Evolutionary conservation across 768 basidiomycete species (phyloP).

Genomic region (Erythrobasidium yunnanense): DNA sequence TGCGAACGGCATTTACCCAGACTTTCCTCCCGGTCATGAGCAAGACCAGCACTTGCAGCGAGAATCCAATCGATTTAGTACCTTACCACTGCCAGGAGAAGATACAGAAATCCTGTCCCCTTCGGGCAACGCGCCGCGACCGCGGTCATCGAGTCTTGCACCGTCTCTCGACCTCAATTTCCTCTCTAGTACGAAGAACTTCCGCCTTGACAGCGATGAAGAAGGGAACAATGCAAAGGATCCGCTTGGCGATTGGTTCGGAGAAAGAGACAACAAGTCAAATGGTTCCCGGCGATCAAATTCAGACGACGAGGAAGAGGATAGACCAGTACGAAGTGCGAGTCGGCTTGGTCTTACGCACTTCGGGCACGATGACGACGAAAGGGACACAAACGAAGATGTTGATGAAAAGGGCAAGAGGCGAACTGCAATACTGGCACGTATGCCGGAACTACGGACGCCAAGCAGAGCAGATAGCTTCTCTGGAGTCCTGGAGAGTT

Average conservation of each 20-base stretch:
- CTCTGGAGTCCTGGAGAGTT: conserved; percentile 10
- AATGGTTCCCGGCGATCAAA: neutral
- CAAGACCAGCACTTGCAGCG: too few relatives aligned
- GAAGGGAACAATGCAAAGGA: neutral
- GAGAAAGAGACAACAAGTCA: neutral
- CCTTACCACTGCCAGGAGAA: too few relatives aligned
- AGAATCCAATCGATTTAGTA: too few relatives aligned
- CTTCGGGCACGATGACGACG: conserved; percentile 7
- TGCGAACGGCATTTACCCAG: too few relatives aligned
- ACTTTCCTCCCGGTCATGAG: too few relatives aligned
- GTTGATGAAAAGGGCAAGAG: neutral
- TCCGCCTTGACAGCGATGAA: neutral
- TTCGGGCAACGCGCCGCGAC: neutral
- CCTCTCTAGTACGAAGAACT: neutral
- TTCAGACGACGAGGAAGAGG: conserved; percentile 1
- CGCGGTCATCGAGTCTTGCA: conserved; percentile 2
- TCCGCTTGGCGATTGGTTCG: neutral
- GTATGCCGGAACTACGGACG: neutral
- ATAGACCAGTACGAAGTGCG: neutral
- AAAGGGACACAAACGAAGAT: neutral
- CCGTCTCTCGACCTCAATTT: conserved; percentile 5
- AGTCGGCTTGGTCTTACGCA: neutral
- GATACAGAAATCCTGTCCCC: too few relatives aligned
- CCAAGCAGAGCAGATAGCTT: neutral
- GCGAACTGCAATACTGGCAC: neutral